Conservation (phyloP, 768 basidiomycete species). For the Nidularia sp. region DNA sequence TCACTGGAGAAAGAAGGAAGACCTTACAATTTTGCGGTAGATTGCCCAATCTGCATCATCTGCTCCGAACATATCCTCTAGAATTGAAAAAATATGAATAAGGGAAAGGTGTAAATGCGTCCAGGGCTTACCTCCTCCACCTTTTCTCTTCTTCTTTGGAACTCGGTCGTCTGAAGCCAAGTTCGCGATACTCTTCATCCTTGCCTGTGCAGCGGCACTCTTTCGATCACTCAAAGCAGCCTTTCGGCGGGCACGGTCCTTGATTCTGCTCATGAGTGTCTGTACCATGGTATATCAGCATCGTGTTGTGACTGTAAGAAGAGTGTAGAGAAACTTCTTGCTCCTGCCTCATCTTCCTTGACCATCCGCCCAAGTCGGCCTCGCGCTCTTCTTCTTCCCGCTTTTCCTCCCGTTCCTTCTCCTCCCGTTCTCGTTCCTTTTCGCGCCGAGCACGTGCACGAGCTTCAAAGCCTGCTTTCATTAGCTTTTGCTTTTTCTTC, state of each 20-base stretch:
- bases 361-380: conserved; percentile 71
- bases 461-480: conserved; percentile 93
- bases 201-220: conserved; percentile 89
- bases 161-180: conserved; percentile 85
- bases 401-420: conserved; percentile 66
- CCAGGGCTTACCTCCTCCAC: conserved; percentile 56
- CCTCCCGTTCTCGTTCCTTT: conserved; percentile 81
- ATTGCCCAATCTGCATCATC: conserved; percentile 98
- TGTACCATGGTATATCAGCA: conserved; percentile 20
- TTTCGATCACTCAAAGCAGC: conserved; percentile 88
- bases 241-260: conserved; percentile 73
- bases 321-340: conserved; percentile 58
- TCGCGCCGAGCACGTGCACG: conserved; percentile 80
- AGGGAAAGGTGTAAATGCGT: background rate
- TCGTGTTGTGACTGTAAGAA: background rate
- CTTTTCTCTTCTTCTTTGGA: conserved; percentile 83
- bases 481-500: conserved; percentile 87
- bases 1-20: background rate
- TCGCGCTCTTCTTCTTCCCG: conserved; percentile 75
- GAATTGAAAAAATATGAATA: conserved; percentile 2
- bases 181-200: conserved; percentile 95
- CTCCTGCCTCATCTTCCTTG: conserved; percentile 63
- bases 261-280: conserved; percentile 81
- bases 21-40: conserved; percentile 89
- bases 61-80: conserved; percentile 91